Evolutionary conservation across 2,329 filamentous ascomycete genomes (phyloP).

Genomic region (Gnomoniopsis sp.): DNA sequence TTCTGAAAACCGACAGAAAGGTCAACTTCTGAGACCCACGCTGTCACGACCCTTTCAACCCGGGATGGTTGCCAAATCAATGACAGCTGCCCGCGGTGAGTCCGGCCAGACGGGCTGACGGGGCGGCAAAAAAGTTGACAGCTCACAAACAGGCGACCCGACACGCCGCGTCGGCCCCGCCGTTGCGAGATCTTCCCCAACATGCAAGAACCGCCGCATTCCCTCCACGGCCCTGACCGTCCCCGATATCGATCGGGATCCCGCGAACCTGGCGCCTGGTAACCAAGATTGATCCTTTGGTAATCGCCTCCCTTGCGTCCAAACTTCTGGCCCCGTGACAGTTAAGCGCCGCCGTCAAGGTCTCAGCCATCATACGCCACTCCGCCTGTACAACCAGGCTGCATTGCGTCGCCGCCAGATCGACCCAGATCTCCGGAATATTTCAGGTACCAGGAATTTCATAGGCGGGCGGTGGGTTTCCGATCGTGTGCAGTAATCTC

Average conservation of each 20-base stretch:
- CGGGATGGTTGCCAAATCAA: too few species aligned
- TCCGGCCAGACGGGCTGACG: neutral
- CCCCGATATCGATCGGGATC: too few species aligned
- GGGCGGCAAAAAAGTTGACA: constrained; percentile 12
- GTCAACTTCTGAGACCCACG: neutral
- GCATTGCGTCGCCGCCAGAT: too few species aligned
- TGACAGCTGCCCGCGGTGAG: neutral
- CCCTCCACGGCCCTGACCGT: too few species aligned
- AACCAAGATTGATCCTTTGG: too few species aligned
- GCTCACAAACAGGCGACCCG: constrained; percentile 5
- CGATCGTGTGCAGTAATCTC: neutral
- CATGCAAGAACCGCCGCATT: too few species aligned
- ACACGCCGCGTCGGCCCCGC: neutral
- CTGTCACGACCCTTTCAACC: too few species aligned
- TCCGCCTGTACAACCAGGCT: neutral
- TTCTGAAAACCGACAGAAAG: neutral
- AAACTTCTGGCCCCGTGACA: neutral
- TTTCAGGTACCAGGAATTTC: too few species aligned
- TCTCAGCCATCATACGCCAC: neutral
- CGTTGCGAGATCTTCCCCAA: neutral
- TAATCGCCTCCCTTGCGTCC: neutral
- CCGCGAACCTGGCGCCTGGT: too few species aligned
- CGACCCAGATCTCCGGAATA: too few species aligned
- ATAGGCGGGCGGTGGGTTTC: neutral
- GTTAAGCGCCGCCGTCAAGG: neutral